Evolutionary conservation across 352 stramenopile genomes (phyloP), one percentile per base, ranked within the genome.

Genomic region (Phytophthora pinifolia): DNA sequence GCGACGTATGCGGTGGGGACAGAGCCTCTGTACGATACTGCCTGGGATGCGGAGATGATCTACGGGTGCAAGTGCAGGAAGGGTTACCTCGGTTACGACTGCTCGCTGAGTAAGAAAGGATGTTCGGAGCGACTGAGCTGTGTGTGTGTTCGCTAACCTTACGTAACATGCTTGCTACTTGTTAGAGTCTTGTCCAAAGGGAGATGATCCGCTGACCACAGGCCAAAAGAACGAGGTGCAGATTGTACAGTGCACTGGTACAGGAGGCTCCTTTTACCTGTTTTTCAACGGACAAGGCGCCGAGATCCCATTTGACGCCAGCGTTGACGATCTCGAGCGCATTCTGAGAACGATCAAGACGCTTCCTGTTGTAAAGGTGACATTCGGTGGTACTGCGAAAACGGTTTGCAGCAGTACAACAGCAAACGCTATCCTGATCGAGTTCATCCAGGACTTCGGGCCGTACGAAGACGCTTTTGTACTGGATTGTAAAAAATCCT

Each of bases 1-100:
- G 57, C 54, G 2, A 22, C 57, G 0, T 76, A 65, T 35, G 69
- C 72, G 3, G 74, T 86, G 8, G 75, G 65, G 3, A 72, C 62
- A 3, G 81, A 88, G 33, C 59, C 67, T 2, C 56, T 83, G 0
- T 91, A 93, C 39, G 65, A 82, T 0, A 48, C 36, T 1, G 46
- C 65, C 0, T 93, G 80, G 80, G 83, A 93, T 27, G 77, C 77
- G 1, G 64, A 88, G 7, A 88, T 86, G 78, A 86, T 97, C 14
- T 88, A 88, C 44, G 90, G 89, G 1, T 98, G 92, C 65, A 67
- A 86, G 13, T 98, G 92, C 56, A 79, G 91, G 14, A 75, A 75
- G 33, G 89, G 88, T 1, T 92, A 67, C 15, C 66, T 80, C 25
- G 88, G 79, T 30, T 93, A 81, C 52, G 89, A 97, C 56, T 97